Base-by-base conservation (phyloP, 1,139 yeast species). In the Saccharomyces hybrid region DNA sequence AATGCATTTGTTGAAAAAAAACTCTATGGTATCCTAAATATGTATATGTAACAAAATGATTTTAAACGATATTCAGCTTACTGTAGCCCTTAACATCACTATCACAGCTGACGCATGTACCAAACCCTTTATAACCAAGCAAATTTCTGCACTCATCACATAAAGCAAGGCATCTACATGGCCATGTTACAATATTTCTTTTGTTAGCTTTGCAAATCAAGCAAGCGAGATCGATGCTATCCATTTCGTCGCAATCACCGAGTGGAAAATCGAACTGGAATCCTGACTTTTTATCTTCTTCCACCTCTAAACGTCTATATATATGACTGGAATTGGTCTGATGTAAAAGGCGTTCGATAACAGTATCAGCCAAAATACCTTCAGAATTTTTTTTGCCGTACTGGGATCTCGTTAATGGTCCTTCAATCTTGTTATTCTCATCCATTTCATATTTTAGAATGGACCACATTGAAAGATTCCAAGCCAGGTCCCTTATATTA, bases 161-260 rank as follows among this genome's bases (percentile, higher is more conserved):
- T 8, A 90, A 76, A 0, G 96, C 89, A 59, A 90, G 81, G 68
- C 98, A 90, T 61, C 83, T 80, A 68, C 98, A 90, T 0, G 98
- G 98, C 97, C 97, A 90, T 2, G 93, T 75, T 14, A 90, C 84
- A 47, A 90, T 80, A 57, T 85, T 88, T 60, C 97, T 77, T 8
- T 83, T 79, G 55, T 85, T 81, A 9, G 78, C 76, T 61, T 86
- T 95, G 67, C 98, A 90, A 2, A 90, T 85, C 3, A 88, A 95
- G 71, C 98, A 90, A 3, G 71, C 56, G 23, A 66, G 57, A 42
- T 61, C 65, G 2, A 62, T 62, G 9, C 61, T 64, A 2, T 38
- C 44, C n/a, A 38, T 9, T 38, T 38, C 44, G 1, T 38, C 44
- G 44, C 44, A 38, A 16, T 13, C 25, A 38, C 11, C 44, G 5